phyloP scores from a whole-genome alignment of 805 yeast species.

The Debaryomyces maramus region DNA sequence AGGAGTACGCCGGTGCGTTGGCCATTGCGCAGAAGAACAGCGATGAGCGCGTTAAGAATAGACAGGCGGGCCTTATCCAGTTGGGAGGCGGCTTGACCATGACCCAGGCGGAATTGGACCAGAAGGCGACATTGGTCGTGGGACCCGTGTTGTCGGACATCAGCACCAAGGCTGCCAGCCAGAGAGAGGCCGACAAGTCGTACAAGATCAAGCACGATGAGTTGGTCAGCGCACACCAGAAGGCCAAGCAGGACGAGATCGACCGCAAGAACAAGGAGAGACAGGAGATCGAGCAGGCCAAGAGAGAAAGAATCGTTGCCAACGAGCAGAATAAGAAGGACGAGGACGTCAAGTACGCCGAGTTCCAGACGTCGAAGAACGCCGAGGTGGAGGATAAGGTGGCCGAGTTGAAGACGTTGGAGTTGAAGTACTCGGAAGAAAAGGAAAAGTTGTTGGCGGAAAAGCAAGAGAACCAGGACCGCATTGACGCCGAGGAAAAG shows the following conservation, averaged over 20 bases:
- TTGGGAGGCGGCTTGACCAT: slow-evolving; percentile 88
- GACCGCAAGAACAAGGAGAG: slow-evolving; percentile 33
- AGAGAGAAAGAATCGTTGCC: slow-evolving; percentile 30
- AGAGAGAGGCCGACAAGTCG: slow-evolving; percentile 51
- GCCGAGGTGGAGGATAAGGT: slow-evolving; percentile 29
- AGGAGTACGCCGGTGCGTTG: slow-evolving; percentile 69
- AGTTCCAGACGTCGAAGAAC: slow-evolving; percentile 30
- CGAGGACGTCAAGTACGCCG: slow-evolving; percentile 29
- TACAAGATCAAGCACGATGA: slow-evolving; percentile 36
- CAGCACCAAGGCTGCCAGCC: slow-evolving; percentile 64
- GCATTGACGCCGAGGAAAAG: slow-evolving; percentile 43
- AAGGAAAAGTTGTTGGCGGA: slow-evolving; percentile 45
- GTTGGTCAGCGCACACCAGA: slow-evolving; percentile 29
- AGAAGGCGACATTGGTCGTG: slow-evolving; percentile 76
- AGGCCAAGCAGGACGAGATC: slow-evolving; percentile 29
- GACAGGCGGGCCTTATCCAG: slow-evolving; percentile 58
- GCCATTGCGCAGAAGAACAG: slow-evolving; percentile 71
- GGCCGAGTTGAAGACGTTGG: slow-evolving; percentile 33
- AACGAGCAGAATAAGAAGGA: slow-evolving; percentile 32
- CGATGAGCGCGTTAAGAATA: slow-evolving; percentile 50
- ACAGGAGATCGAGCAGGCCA: slow-evolving; percentile 36
- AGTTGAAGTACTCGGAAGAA: slow-evolving; percentile 38
- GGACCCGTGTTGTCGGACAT: slow-evolving; percentile 81
- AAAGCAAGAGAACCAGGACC: slow-evolving; percentile 47
- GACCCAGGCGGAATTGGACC: slow-evolving; percentile 72